A percentile compares a stretch with the other conserved stretches of the same genome.
Evolutionary conservation across 495 filamentous ascomycete species (phyloP).

Genomic region (Tuber melanosporum): DNA sequence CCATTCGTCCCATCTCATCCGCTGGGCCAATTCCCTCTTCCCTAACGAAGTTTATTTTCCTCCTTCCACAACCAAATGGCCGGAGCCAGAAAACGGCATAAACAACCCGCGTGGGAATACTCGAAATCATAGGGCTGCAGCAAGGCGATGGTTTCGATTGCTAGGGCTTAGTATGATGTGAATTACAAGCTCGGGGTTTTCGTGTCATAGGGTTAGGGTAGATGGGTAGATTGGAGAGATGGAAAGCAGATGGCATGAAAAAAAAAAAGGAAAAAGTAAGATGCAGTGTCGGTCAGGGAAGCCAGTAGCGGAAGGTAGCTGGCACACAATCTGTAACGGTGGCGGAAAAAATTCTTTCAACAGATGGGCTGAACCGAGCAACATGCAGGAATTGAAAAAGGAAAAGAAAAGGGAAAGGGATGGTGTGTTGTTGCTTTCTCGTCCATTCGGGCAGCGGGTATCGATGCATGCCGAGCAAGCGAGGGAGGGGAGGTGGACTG

Average conservation of each 20-base stretch:
- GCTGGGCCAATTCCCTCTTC: not conserved
- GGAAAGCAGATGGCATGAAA: not conserved
- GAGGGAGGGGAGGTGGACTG: not conserved
- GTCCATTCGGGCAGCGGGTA: not conserved
- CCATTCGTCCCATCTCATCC: not conserved
- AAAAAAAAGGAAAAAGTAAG: not conserved
- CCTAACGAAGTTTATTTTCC: not conserved
- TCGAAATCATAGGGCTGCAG: conserved; percentile 1
- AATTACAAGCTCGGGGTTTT: not conserved
- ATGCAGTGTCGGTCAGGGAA: not conserved
- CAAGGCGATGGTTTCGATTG: not conserved
- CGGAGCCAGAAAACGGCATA: not conserved
- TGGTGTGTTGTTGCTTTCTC: not conserved
- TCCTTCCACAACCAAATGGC: not conserved
- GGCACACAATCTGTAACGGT: not conserved
- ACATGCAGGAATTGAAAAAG: not conserved
- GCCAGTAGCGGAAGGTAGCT: not conserved
- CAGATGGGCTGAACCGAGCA: not conserved
- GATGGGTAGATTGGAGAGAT: not conserved
- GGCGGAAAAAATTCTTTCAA: not conserved
- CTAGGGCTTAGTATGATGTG: not conserved
- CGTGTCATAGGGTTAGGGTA: not conserved
- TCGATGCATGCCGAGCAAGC: not conserved
- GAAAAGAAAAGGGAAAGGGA: not conserved
- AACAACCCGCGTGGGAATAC: not conserved